Percentiles rank a stretch among this genome's conserved stretches.
phyloP scores from a whole-genome alignment of 805 yeast genomes.

The Isabelozyma gotoi region DNA sequence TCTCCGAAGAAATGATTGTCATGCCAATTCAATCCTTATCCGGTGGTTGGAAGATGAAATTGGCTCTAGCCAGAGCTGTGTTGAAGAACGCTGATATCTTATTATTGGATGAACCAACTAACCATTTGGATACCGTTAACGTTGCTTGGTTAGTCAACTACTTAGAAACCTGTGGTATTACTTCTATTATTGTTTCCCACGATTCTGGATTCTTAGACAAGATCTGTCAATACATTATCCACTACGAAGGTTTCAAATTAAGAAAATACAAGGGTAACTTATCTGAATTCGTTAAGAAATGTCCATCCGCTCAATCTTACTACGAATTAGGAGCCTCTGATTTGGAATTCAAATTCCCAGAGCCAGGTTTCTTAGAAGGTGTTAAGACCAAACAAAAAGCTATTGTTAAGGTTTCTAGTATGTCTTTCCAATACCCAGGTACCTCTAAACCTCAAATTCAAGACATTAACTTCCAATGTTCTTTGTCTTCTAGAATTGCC shows the following conservation, averaged over 20 bases:
- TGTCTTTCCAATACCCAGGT: conserved; percentile 99
- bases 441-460: conserved; percentile 91
- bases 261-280: conserved; percentile 99
- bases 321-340: conserved; percentile 98
- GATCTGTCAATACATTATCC: conserved; percentile 96
- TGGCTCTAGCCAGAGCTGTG: conserved; percentile 99
- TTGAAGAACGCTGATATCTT: conserved; percentile 97
- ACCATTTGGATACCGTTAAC: conserved; percentile 99
- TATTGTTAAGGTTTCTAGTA: conserved; percentile 94
- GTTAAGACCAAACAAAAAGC: conserved; percentile 99
- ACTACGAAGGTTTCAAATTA: conserved; percentile 99
- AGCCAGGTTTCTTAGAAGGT: conserved; percentile 99
- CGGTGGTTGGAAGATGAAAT: conserved; percentile 99
- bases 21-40: conserved; percentile 96
- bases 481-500: conserved; percentile 98
- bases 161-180: conserved; percentile 97
- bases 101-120: conserved; percentile 99
- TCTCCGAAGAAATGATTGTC: conserved; percentile 87
- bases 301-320: conserved; percentile 98
- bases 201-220: conserved; percentile 99
- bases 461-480: conserved; percentile 97
- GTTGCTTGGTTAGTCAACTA: conserved; percentile 99
- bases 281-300: conserved; percentile 97
- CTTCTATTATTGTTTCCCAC: conserved; percentile 98
- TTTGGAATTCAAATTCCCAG: conserved; percentile 96